These are phyloP conservation scores for Sugiyamaella chiloensis DNA, from an alignment of 805 yeast genomes.

Conservation along the genomic window DNA sequence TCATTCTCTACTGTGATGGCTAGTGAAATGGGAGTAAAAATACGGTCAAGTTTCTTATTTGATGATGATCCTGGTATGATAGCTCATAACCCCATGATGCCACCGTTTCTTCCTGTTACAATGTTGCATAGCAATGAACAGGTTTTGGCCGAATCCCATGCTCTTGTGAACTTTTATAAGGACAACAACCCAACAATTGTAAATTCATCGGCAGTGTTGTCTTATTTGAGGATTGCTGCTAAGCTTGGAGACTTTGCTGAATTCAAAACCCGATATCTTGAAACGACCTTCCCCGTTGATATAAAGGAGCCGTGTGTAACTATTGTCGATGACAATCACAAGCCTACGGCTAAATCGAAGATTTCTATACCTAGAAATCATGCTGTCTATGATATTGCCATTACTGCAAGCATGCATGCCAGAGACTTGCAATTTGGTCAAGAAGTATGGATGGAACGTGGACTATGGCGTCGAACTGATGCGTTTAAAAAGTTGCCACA, in stretches of 20 bases:
- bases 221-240: constrained; percentile 50
- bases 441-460: constrained; percentile 74
- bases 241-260: constrained; percentile 37
- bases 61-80: constrained; percentile 6
- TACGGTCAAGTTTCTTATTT: constrained; percentile 28
- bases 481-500: constrained; percentile 44
- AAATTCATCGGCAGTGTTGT: constrained; percentile 42
- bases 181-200: constrained; percentile 44
- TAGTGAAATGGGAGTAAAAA: constrained; percentile 27
- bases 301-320: constrained; percentile 26
- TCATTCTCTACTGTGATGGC: constrained; percentile 28
- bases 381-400: constrained; percentile 54
- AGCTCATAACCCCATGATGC: constrained; percentile 24
- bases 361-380: constrained; percentile 41
- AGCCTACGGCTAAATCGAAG: constrained; percentile 2
- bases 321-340: constrained; percentile 21
- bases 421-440: constrained; percentile 58
- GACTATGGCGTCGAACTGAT: constrained; percentile 58
- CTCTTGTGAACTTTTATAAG: constrained; percentile 61
- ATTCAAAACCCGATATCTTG: constrained; percentile 37
- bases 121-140: constrained; percentile 41
- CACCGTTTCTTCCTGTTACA: constrained; percentile 70
- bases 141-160: constrained; percentile 70
- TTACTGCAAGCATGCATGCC: constrained; percentile 62
- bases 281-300: constrained; percentile 36